phyloP scores from a whole-genome alignment of 2,329 filamentous ascomycete species.

The Fusarium nelsonii region DNA sequence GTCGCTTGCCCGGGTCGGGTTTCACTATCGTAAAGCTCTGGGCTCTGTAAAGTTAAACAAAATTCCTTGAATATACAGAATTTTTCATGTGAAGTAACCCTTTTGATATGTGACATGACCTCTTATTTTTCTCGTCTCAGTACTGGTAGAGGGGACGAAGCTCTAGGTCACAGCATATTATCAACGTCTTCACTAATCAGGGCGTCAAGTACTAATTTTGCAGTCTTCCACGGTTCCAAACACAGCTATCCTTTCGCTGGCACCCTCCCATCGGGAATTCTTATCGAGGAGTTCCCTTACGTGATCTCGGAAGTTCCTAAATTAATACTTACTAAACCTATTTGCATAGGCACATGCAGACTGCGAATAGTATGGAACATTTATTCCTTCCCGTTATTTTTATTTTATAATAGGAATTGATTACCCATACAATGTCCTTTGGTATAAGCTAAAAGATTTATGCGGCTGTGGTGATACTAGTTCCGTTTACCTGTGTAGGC shows the following conservation, averaged over 20 bases:
- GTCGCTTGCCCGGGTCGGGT: neutral
- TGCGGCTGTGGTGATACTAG: neutral
- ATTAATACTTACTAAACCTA: neutral
- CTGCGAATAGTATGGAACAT: neutral
- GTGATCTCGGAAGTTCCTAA: neutral
- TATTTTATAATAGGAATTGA: neutral
- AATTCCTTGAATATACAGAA: neutral
- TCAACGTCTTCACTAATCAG: neutral
- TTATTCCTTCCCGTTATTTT: neutral
- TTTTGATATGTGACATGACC: neutral
- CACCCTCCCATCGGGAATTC: neutral
- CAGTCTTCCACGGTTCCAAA: neutral
- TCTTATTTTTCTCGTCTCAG: neutral
- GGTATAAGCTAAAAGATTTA: neutral
- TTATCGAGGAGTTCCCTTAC: neutral
- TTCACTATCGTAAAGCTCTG: neutral
- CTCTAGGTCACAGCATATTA: neutral
- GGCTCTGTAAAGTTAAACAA: neutral
- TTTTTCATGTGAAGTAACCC: neutral
- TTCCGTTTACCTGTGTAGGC: constrained; percentile 16
- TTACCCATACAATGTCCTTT: neutral
- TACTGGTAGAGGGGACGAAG: too few relatives aligned
- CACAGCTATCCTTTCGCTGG: neutral
- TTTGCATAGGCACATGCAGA: neutral
- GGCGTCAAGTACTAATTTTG: too few relatives aligned